phyloP scores from a whole-genome alignment of 2,329 filamentous ascomycete genomes.

The Curvularia sp. region DNA sequence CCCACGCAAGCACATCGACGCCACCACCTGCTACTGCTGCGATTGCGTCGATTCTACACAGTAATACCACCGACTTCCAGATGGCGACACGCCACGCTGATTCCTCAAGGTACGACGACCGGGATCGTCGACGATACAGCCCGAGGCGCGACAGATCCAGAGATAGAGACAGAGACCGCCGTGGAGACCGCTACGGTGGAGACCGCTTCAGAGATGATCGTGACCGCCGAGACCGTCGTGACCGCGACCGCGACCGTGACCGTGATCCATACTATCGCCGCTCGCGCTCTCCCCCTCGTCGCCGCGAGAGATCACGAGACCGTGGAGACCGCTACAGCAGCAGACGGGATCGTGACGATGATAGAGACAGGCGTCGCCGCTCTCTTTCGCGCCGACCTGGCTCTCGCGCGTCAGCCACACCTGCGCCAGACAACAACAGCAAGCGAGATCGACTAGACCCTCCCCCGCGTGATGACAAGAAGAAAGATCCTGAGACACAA shows the following conservation, averaged over 20 bases:
- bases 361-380: slow-evolving; percentile 72
- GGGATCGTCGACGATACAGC: slow-evolving; percentile 49
- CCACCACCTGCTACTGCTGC: slow-evolving; percentile 1
- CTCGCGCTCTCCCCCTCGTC: slow-evolving; percentile 13
- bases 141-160: slow-evolving; percentile 26
- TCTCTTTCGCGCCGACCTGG: slow-evolving; percentile 66
- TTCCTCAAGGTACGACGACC: slow-evolving; percentile 65
- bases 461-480: slow-evolving; percentile 63
- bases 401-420: slow-evolving; percentile 69
- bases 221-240: slow-evolving; percentile 60
- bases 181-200: slow-evolving; percentile 55
- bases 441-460: slow-evolving; percentile 38
- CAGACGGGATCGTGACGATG: slow-evolving; percentile 66
- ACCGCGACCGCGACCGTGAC: slow-evolving; percentile 51
- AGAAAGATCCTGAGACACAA: slow-evolving; percentile 53
- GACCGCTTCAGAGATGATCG: slow-evolving; percentile 55
- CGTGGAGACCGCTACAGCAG: slow-evolving; percentile 64
- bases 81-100: slow-evolving; percentile 70
- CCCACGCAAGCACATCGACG: slow-evolving; percentile 11
- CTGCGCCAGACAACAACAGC: slow-evolving; percentile 31
- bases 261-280: slow-evolving; percentile 14
- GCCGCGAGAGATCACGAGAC: slow-evolving; percentile 23
- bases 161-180: slow-evolving; percentile 33
- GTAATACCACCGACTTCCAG: slow-evolving; percentile 35
- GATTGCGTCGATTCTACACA: slow-evolving; percentile 22